Percentiles rank a stretch among this genome's conserved stretches.
phyloP scores from a whole-genome alignment of 495 filamentous ascomycete genomes.

The Neurospora cerealis region DNA sequence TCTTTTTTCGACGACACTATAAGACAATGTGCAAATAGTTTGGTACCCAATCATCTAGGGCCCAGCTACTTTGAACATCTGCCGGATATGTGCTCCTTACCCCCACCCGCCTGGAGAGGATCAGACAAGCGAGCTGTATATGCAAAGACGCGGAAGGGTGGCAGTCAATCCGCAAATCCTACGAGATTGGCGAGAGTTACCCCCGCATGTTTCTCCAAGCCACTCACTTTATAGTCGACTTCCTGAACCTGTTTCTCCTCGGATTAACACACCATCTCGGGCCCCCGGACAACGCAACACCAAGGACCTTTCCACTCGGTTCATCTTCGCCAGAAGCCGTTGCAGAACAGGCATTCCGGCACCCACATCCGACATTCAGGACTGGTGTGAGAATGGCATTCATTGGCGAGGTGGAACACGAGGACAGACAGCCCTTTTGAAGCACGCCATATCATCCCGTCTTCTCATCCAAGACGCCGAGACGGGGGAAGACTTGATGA shows the following conservation, averaged over 20 bases:
- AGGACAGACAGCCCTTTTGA: no score
- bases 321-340: background rate
- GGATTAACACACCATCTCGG: background rate
- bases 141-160: background rate
- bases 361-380: background rate
- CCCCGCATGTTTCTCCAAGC: background rate
- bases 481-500: background rate
- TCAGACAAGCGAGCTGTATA: background rate
- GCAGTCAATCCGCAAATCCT: background rate
- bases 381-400: no score
- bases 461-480: background rate
- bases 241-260: background rate
- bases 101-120: background rate
- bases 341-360: background rate
- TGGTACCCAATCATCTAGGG: background rate
- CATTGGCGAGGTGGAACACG: no score
- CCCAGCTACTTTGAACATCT: background rate
- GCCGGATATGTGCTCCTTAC: background rate
- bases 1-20: background rate
- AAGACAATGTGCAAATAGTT: background rate
- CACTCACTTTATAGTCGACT: background rate
- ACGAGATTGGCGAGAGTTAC: background rate
- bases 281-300: background rate
- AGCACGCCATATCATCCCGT: background rate
- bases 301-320: background rate